Conservation (phyloP, 139 green algal genomes). For the Bryopsis sp. region DNA sequence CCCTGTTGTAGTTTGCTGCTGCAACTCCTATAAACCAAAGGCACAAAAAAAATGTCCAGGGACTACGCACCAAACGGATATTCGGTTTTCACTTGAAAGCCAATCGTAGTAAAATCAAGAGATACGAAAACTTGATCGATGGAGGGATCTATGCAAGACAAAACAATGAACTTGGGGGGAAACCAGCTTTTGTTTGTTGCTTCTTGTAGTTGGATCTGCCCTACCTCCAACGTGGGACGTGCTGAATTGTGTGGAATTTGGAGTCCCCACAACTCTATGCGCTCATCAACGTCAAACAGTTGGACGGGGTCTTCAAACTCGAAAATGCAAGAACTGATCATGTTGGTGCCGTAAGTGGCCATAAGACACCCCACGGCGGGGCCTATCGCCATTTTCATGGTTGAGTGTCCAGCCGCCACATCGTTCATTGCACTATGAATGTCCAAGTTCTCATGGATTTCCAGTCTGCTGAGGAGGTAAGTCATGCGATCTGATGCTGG, state of each 20-base stretch:
- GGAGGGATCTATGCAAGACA: too few relatives aligned
- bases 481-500: conserved; percentile 57
- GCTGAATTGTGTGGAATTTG: conserved; percentile 54
- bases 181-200: too few relatives aligned
- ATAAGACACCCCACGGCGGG: conserved; percentile 61
- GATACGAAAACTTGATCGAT: too few relatives aligned
- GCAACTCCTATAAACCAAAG: too few relatives aligned
- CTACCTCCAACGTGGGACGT: conserved; percentile 28
- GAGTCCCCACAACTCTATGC: conserved; percentile 61
- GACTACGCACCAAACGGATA: too few relatives aligned
- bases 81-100: too few relatives aligned
- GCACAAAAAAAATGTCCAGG: too few relatives aligned
- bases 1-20: too few relatives aligned
- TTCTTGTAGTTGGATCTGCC: too few relatives aligned
- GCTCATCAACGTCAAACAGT: conserved; percentile 35
- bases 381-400: conserved; percentile 44
- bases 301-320: conserved; percentile 50
- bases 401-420: conserved; percentile 29
- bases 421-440: neutral
- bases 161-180: too few relatives aligned
- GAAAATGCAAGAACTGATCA: conserved; percentile 62
- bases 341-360: conserved; percentile 60
- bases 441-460: conserved; percentile 23
- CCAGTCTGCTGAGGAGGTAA: conserved; percentile 47
- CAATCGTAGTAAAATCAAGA: too few relatives aligned